phyloP scores from a whole-genome alignment of 2,329 filamentous ascomycete genomes.

The Periconia digitata region DNA sequence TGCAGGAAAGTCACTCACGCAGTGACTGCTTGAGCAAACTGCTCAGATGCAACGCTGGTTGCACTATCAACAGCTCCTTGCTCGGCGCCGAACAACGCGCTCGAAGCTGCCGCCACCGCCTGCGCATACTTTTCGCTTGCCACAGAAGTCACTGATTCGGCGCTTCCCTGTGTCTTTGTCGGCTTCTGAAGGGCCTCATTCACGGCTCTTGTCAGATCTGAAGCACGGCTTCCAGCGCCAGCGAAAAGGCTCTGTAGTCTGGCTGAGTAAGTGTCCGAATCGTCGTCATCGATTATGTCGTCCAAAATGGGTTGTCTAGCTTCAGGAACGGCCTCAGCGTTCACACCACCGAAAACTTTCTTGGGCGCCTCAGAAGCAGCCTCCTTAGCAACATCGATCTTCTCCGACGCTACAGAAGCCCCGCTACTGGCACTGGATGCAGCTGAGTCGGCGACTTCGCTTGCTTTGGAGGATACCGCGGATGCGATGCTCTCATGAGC shows the following conservation, averaged over 20 bases:
- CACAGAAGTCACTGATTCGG: slow-evolving; percentile 55
- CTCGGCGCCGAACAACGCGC: slow-evolving; percentile 55
- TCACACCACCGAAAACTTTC: slow-evolving; percentile 58
- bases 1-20: slow-evolving; percentile 47
- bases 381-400: slow-evolving; percentile 21
- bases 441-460: slow-evolving; percentile 17
- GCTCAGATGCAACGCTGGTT: slow-evolving; percentile 55
- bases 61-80: slow-evolving; percentile 47
- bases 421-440: slow-evolving; percentile 14
- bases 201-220: slow-evolving; percentile 57
- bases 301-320: slow-evolving; percentile 51
- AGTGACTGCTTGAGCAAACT: slow-evolving; percentile 59
- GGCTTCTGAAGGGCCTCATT: slow-evolving; percentile 57
- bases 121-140: slow-evolving; percentile 60
- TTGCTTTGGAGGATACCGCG: slow-evolving; percentile 27
- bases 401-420: slow-evolving; percentile 14
- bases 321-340: slow-evolving; percentile 54
- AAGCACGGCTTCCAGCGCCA: slow-evolving; percentile 55
- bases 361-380: slow-evolving; percentile 38
- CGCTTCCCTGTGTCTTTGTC: slow-evolving; percentile 49
- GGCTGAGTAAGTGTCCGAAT: slow-evolving; percentile 51
- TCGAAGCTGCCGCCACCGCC: slow-evolving; percentile 60
- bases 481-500: slow-evolving; percentile 16
- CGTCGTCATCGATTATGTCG: slow-evolving; percentile 53
- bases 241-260: slow-evolving; percentile 55